Base-by-base conservation (phyloP, 768 basidiomycete genomes). In the Boletus insuetus region DNA sequence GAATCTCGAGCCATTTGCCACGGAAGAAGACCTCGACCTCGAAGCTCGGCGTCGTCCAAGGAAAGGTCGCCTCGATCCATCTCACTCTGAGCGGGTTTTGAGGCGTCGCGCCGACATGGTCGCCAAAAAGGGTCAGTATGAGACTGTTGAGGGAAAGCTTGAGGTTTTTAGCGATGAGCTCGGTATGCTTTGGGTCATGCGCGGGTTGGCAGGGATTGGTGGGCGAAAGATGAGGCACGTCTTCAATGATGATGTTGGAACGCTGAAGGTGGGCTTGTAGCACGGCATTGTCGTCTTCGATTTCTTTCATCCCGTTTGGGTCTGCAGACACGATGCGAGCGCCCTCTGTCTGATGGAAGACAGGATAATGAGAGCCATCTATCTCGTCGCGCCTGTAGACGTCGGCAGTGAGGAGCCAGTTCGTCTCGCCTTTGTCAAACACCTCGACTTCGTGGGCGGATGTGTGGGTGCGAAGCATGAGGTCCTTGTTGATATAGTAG, bases 311-410 rank as follows among this genome's bases (percentile, higher is more conserved):
- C 1, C 82, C 82, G 11, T 74, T 64, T 39, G 78, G 64, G 58
- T 87, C 77, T 22, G 82, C 79, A 34, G 79, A 72, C 69, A 94
- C 92, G 52, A 98, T 85, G 32, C 85, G 76, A 13, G 94, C 93
- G 31, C 96, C 97, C 69, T 99, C 97, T 74, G 97, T 92, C 74
- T 99, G 97, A 73, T 99, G 97, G 68, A 99, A 99, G 37, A 97
- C 91, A 6, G 97, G 97, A 70, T 98, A 97, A 69, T 99, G 97
- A 10, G 89, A 91, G 13, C 83, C 81, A 75, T 99, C 97, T 58
- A 99, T 98, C 74, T 98, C 97, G 80, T 99, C 97, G 64, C 97
- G 84, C 47, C 97, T 77, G 73, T 98, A 99, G 49, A 99, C 97
- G 75, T 99, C 97, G 31, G 97, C 94, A 10, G 94, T 90, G 22